A percentile compares a stretch with the other conserved stretches of the same genome.
Conservation (phyloP, 1,139 yeast genomes). For the Saccharomyces hybrid region DNA sequence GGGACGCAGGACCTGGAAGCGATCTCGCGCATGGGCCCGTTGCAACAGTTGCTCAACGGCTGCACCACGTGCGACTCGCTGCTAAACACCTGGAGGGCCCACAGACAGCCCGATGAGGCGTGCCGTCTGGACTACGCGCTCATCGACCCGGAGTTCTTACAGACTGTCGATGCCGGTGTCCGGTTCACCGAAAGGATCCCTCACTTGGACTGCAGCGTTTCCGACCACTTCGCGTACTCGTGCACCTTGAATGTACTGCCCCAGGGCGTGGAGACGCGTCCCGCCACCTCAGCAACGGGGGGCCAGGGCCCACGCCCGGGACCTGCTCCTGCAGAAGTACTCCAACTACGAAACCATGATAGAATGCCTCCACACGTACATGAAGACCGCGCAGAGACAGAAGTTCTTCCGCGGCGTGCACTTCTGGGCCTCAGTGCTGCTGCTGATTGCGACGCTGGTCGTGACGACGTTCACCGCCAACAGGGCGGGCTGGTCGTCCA, state of each 20-base stretch:
- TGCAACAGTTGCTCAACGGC: slow-evolving; percentile 60
- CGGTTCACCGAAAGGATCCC: slow-evolving; percentile 64
- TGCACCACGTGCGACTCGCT: slow-evolving; percentile 88
- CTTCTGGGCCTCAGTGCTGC: slow-evolving; percentile 48
- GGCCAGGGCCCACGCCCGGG: slow-evolving; percentile 2
- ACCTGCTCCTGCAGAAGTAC: slow-evolving; percentile 26
- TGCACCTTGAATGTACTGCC: slow-evolving; percentile 41
- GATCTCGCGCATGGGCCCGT: slow-evolving; percentile 48
- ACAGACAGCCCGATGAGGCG: slow-evolving; percentile 61
- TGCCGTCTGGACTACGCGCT: slow-evolving; percentile 87
- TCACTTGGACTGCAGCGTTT: slow-evolving; percentile 52
- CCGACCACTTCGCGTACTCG: slow-evolving; percentile 89
- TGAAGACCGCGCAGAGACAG: slow-evolving; percentile 51
- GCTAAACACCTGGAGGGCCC: slow-evolving; percentile 77
- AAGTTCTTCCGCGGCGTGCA: slow-evolving; percentile 58
- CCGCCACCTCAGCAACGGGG: slow-evolving; percentile 1
- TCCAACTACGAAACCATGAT: slow-evolving; percentile 51
- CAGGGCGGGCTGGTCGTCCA: slow-evolving; percentile 50
- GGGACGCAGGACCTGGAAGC: slow-evolving; percentile 38
- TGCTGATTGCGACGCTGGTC: slow-evolving; percentile 46
- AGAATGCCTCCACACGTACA: slow-evolving; percentile 48
- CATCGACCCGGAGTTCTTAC: slow-evolving; percentile 49
- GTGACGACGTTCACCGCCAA: slow-evolving; percentile 55
- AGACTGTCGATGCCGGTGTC: slow-evolving; percentile 55
- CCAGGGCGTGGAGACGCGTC: not conserved